phyloP scores from a whole-genome alignment of 1,284 basidiomycete genomes.

The Meripilus lineatus region DNA sequence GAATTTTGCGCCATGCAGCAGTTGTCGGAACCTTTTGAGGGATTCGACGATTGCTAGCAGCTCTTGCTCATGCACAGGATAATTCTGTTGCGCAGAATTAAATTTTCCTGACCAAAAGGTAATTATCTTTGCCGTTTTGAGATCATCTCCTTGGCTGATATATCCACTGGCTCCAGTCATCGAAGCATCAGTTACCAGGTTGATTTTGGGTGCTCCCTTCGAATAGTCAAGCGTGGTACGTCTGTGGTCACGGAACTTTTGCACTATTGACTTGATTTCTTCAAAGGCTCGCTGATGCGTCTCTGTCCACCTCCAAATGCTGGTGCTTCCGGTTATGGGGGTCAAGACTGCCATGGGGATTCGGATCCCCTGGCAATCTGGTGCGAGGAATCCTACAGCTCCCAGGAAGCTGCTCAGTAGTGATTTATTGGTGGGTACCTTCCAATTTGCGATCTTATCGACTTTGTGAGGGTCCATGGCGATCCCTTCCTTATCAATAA shows the following conservation, averaged over 20 bases:
- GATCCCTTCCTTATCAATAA: too few relatives aligned
- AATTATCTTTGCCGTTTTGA: slow-evolving; percentile 4
- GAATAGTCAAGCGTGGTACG: slow-evolving; percentile 20
- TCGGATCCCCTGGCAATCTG: slow-evolving; percentile 11
- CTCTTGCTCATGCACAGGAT: too few relatives aligned
- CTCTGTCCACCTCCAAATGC: slow-evolving; percentile 6
- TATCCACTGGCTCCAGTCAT: too few relatives aligned
- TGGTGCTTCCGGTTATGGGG: not conserved
- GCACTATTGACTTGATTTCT: slow-evolving; percentile 20
- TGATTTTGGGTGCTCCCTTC: slow-evolving; percentile 9
- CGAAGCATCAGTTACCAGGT: too few relatives aligned
- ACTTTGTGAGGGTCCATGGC: too few relatives aligned
- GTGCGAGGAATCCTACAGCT: slow-evolving; percentile 21
- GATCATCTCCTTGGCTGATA: slow-evolving; percentile 14
- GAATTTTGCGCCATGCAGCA: slow-evolving; percentile 26
- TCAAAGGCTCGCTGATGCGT: too few relatives aligned
- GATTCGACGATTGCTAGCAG: too few relatives aligned
- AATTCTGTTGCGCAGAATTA: slow-evolving; percentile 18
- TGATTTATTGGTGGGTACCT: slow-evolving; percentile 17
- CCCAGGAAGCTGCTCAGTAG: slow-evolving; percentile 22
- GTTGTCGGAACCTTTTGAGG: slow-evolving; percentile 20
- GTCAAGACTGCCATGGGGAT: slow-evolving; percentile 17
- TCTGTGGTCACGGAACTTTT: slow-evolving; percentile 13
- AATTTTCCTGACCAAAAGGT: slow-evolving; percentile 18
- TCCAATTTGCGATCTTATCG: slow-evolving; percentile 29